Base-by-base conservation (phyloP, 2,329 filamentous ascomycete genomes). In the Fusarium sambucinum region DNA sequence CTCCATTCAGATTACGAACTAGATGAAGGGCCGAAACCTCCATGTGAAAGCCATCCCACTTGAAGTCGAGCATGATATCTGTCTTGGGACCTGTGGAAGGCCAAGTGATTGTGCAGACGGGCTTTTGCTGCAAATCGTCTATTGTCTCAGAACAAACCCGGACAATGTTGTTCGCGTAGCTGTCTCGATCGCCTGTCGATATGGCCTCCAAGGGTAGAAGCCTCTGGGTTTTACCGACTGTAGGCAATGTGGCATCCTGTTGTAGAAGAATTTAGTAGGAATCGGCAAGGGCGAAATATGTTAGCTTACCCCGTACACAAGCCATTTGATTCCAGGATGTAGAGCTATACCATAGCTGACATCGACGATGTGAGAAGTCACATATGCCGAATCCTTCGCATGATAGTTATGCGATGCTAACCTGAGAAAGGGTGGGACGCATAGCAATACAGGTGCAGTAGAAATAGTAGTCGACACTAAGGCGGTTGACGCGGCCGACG, bases 101-200 rank as follows among this genome's bases (percentile, higher is more conserved):
- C 45, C 30, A 48, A 6, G 1, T 2, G 4, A 48, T 3, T 25
- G 11, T 2, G 45, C 45, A 48, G 11, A 47, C 4, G 2, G 6
- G 11, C 6, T 32, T 16, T 19, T 10, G 11, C 16, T 23, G 14
- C 6, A 12, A 3, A 1, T 6, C 3, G 7, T n/a, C 14, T 10
- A 4, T 17, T 6, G 12, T 5, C 9, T n/a, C 17, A 1, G 8
- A 29, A 4, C 7, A 33, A 33, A 48, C 10, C 1, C 23, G 1
- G 16, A 48, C 45, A 1, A 0, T 9, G 14, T 32, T 23, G 19
- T 10, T 30, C 14, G 12, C 5, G 19, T 8, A 13, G 6, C 14
- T 1, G 1, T 23, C 6, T 2, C 14, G 13, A 14, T 0, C 6
- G 14, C 0, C 5, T 8, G 27, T 12, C 10, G 29, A 33, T 21